Evolutionary conservation across 2,329 filamentous ascomycete species (phyloP).

Genomic region (Dothideomycetes sp.): DNA sequence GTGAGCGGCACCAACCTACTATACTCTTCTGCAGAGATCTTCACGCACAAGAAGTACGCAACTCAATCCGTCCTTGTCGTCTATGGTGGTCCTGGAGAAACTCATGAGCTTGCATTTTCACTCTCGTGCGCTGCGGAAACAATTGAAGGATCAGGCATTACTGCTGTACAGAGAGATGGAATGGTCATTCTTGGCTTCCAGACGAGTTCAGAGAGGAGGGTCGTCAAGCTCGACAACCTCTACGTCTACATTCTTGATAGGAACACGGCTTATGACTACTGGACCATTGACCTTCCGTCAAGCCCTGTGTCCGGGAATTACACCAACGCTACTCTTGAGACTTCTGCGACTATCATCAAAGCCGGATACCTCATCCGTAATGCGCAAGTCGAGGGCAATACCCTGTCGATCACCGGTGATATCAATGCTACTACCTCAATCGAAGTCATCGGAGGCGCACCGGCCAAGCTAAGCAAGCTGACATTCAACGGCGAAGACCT

Average conservation of each 20-base stretch:
- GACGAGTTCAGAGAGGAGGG: conserved; percentile 43
- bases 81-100: conserved; percentile 54
- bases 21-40: conserved; percentile 48
- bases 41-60: conserved; percentile 50
- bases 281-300: conserved; percentile 49
- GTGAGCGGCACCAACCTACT: conserved; percentile 44
- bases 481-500: conserved; percentile 49
- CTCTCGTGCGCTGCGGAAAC: conserved; percentile 27
- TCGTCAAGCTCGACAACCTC: conserved; percentile 43
- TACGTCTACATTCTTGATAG: conserved; percentile 44
- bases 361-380: conserved; percentile 57
- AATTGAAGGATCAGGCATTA: conserved; percentile 34
- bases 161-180: conserved; percentile 30
- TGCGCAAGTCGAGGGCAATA: conserved; percentile 46
- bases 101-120: conserved; percentile 51
- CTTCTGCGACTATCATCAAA: conserved; percentile 47
- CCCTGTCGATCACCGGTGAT: conserved; percentile 58
- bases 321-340: conserved; percentile 26
- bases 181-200: conserved; percentile 47
- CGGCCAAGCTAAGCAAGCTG: conserved; percentile 43
- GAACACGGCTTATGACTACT: conserved; percentile 60
- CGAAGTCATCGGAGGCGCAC: conserved; percentile 57
- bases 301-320: conserved; percentile 24
- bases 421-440: conserved; percentile 60
- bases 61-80: conserved; percentile 42